These are phyloP conservation scores for Ophiostoma sp. DNA, from an alignment of 2,329 filamentous ascomycete genomes.

Conservation along the genomic window DNA sequence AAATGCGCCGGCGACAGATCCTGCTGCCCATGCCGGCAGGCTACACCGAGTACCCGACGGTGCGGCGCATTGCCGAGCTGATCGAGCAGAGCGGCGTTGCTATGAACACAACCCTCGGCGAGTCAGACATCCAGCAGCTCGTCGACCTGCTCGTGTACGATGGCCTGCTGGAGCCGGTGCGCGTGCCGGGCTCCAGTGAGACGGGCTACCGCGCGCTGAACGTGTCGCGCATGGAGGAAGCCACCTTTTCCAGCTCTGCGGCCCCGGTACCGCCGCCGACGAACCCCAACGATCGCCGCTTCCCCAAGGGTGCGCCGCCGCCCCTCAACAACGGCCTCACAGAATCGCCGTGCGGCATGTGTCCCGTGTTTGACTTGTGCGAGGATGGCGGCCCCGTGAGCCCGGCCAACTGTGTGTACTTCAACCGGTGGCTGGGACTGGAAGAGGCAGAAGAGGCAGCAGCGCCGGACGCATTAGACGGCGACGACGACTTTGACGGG, in stretches of 20 bases:
- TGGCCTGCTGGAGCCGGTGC: conserved; percentile 62
- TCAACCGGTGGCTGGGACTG: conserved; percentile 69
- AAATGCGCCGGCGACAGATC: conserved; percentile 32
- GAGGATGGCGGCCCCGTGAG: conserved; percentile 86
- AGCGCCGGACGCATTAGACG: conserved; percentile 19
- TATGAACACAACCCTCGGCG: conserved; percentile 62
- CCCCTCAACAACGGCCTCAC: conserved; percentile 66
- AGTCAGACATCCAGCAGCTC: conserved; percentile 76
- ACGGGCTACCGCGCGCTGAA: conserved; percentile 49
- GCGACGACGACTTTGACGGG: conserved; percentile 17
- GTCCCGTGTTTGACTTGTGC: conserved; percentile 89
- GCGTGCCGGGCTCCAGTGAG: conserved; percentile 45
- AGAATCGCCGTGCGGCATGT: conserved; percentile 83
- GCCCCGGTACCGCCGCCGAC: conserved; percentile 22
- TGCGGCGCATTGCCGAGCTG: conserved; percentile 68
- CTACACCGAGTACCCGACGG: conserved; percentile 74
- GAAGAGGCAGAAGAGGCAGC: conserved; percentile 35
- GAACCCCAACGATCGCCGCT: conserved; percentile 24
- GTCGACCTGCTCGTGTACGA: conserved; percentile 87
- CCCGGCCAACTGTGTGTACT: conserved; percentile 86
- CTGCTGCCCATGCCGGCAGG: conserved; percentile 55
- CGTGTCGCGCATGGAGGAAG: conserved; percentile 40
- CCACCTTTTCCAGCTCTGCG: conserved; percentile 27
- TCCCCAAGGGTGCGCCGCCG: conserved; percentile 35
- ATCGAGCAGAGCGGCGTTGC: conserved; percentile 66